Evolutionary conservation across 177 flowering plant genomes (phyloP).

Genomic region (Vitis hybrid): DNA sequence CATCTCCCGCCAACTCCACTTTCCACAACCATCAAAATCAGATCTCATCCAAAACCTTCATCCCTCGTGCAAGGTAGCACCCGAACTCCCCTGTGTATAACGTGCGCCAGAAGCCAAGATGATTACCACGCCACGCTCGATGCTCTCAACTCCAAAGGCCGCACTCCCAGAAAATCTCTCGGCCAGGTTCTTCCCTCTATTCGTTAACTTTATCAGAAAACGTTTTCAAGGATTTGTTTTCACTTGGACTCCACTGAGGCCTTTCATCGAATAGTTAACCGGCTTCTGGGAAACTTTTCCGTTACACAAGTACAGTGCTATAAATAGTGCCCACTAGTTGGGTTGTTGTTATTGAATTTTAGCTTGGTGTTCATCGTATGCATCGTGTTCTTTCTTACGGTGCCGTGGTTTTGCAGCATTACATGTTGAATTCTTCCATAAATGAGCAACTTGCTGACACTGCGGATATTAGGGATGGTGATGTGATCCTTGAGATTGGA

Average conservation of each 20-base stretch:
- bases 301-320: no score
- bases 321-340: neutral
- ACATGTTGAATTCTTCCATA: constrained; percentile 74
- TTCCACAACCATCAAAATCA: neutral
- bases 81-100: neutral
- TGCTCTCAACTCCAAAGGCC: constrained; percentile 72
- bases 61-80: constrained; percentile 10
- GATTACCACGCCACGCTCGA: constrained; percentile 67
- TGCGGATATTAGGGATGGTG: constrained; percentile 73
- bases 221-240: neutral
- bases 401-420: constrained; percentile 60
- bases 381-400: neutral
- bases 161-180: constrained; percentile 78
- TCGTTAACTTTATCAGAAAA: neutral
- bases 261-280: constrained; percentile 21
- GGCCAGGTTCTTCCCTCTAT: constrained; percentile 64
- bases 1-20: constrained; percentile 3
- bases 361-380: neutral
- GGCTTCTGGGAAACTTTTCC: neutral
- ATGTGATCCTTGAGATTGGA: constrained; percentile 88
- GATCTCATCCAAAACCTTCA: neutral
- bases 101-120: constrained; percentile 35
- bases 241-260: constrained; percentile 3
- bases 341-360: neutral
- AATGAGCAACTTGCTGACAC: constrained; percentile 70